These are phyloP conservation scores for Chlamydomonas reinhardtii DNA, from an alignment of 163 green algal genomes.

Conservation along the genomic window DNA sequence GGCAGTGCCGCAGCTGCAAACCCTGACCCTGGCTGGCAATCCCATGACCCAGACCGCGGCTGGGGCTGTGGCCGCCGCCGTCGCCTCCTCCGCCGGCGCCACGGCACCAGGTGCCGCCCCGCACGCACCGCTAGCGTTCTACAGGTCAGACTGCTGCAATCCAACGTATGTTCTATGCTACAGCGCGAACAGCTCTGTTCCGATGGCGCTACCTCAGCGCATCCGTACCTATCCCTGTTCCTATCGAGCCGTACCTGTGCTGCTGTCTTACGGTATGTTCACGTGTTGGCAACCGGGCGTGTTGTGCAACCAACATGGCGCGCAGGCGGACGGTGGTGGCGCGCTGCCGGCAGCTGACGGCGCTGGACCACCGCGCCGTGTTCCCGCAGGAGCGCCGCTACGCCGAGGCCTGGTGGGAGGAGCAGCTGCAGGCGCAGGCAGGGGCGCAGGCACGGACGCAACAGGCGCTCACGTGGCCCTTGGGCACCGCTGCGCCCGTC, in stretches of 20 bases:
- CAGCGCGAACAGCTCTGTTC: too few relatives aligned
- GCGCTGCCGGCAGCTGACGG: conserved; percentile 36
- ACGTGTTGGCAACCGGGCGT: too few relatives aligned
- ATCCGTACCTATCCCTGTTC: too few relatives aligned
- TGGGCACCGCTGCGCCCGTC: too few relatives aligned
- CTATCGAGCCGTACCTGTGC: background rate
- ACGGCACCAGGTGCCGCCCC: background rate
- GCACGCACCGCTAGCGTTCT: background rate
- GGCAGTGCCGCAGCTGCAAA: conserved; percentile 4
- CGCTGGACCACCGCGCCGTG: conserved; percentile 37
- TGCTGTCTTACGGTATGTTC: too few relatives aligned
- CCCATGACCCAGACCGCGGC: background rate
- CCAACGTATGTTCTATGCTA: too few relatives aligned
- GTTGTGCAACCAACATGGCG: too few relatives aligned
- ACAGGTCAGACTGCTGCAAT: background rate
- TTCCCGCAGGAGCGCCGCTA: conserved; percentile 44
- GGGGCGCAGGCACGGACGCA: background rate
- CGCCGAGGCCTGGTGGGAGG: conserved; percentile 36
- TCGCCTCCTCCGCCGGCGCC: background rate
- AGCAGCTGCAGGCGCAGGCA: background rate
- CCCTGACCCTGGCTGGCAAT: conserved; percentile 27
- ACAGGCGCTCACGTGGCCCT: background rate
- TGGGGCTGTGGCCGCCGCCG: background rate
- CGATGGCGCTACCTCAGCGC: too few relatives aligned
- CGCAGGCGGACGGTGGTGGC: conserved; percentile 44